phyloP scores from a whole-genome alignment of 2,329 filamentous ascomycete species.

The Magnaporthales sp. region DNA sequence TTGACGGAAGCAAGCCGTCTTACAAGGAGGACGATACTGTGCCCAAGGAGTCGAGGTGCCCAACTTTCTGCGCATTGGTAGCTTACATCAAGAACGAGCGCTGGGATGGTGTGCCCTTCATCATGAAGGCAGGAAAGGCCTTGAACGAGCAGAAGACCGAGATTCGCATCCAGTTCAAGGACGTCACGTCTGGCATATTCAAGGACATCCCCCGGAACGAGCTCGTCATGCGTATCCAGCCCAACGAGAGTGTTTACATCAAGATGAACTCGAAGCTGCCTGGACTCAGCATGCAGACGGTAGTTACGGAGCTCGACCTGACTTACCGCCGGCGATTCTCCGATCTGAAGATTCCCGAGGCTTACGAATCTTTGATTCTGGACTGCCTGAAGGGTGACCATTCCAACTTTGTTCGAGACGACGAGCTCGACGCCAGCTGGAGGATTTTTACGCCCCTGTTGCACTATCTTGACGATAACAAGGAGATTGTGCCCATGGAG shows the following conservation, averaged over 20 bases:
- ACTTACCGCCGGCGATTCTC: conserved; percentile 98
- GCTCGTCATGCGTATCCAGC: conserved; percentile 97
- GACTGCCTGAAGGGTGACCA: conserved; percentile 98
- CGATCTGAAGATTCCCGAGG: conserved; percentile 98
- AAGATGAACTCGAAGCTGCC: conserved; percentile 99
- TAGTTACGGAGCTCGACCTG: conserved; percentile 94
- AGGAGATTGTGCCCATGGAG: conserved; percentile 99
- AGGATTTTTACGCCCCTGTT: conserved; percentile 95
- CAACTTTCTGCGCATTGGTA: conserved; percentile 94
- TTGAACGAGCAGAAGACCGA: conserved; percentile 99
- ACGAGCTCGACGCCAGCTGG: conserved; percentile 96
- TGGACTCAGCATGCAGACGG: conserved; percentile 97
- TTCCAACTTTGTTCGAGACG: conserved; percentile 97
- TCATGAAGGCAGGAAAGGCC: conserved; percentile 97
- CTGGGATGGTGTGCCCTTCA: conserved; percentile 98
- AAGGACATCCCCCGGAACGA: conserved; percentile 99
- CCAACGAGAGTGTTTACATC: conserved; percentile 98
- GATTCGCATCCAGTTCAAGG: conserved; percentile 98
- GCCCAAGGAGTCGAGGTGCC: conserved; percentile 92
- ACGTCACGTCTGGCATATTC: conserved; percentile 98
- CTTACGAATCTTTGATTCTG: conserved; percentile 94
- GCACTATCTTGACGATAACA: conserved; percentile 98
- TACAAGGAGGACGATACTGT: conserved; percentile 99
- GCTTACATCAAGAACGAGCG: conserved; percentile 99
- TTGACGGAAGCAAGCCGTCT: conserved; percentile 91